Conservation (phyloP, 768 basidiomycete genomes). For the Tylopilus balloui region DNA sequence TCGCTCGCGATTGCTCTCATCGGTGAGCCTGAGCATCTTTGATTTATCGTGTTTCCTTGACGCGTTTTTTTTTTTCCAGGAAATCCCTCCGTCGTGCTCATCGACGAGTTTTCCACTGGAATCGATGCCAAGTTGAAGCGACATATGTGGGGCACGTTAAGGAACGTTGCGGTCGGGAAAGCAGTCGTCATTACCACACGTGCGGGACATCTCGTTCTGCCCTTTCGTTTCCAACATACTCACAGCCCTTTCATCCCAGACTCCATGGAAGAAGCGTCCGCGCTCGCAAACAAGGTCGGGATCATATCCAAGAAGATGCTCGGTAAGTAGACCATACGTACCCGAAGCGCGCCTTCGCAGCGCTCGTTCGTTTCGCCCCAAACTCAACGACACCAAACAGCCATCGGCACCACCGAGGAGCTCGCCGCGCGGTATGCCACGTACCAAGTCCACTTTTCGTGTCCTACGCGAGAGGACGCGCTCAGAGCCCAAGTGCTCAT, state of each 20-base stretch:
- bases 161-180: conserved; percentile 61
- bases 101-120: conserved; percentile 82
- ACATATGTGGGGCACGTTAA: conserved; percentile 75
- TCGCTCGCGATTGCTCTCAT: conserved; percentile 73
- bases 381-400: no score
- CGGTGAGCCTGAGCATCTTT: conserved; percentile 33
- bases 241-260: conserved; percentile 35
- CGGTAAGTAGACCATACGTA: conserved; percentile 43
- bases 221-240: neutral
- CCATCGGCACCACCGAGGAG: conserved; percentile 60
- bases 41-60: neutral
- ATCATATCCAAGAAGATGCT: conserved; percentile 70
- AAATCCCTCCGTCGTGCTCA: conserved; percentile 72
- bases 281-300: conserved; percentile 69
- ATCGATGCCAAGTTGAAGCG: conserved; percentile 81
- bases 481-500: conserved; percentile 55
- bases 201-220: conserved; percentile 30
- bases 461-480: conserved; percentile 58
- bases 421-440: conserved; percentile 64
- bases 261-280: conserved; percentile 83
- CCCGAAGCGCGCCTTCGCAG: no score
- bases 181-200: conserved; percentile 71
- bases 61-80: conserved; percentile 35
- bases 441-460: conserved; percentile 75
- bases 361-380: no score